Base-by-base conservation (phyloP, 305 asterid species). In the Salvia sclarea region DNA sequence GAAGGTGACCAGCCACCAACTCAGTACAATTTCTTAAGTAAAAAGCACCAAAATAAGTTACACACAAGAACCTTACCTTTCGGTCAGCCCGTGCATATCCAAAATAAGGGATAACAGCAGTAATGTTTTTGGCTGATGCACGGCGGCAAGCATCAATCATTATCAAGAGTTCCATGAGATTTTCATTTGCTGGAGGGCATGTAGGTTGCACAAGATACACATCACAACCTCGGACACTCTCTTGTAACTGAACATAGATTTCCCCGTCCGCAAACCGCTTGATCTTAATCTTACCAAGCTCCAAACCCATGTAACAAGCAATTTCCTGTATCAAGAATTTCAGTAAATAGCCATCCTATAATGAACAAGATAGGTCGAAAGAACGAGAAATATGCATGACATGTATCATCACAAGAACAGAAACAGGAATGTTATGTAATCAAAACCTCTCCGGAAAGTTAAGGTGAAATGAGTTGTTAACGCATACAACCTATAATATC, bases 61-160 rank as follows among this genome's bases (percentile, higher is more conserved):
- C 16, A 61, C 30, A 22, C 38, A 24, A 20, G 44, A 72, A 35
- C 44, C 60, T 77, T 80, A 89, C 97, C 96, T 91, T 91, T 30
- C 98, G 84, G 72, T 91, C 93, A 64, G 96, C 95, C 62, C 95
- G 81, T 13, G 95, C 96, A 78, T 86, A 86, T 52, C 96, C 95
- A 59, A 82, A 89, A 75, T 81, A 83, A 33, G 89, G 88, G 71
- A 86, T 82, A 58, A 86, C 94, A 63, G 88, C 87, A 54, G 91
- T 85, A 47, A 85, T 82, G 74, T 85, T 70, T 74, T 85, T 85
- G 66, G 89, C 90, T 8, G 94, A 87, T 20, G 89, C 95, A 69
- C 89, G 74, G 53, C 95, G 87, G 79, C 98, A 92, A 71, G 98
- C 98, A 85, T 92, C 98, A 68, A 92, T 88, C 97, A 88, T 92